Percentiles rank a stretch among this genome's conserved stretches.
These are phyloP conservation scores for Arthrobotrys sphaeroides DNA, from an alignment of 2,329 filamentous ascomycete species.

Conservation along the genomic window DNA sequence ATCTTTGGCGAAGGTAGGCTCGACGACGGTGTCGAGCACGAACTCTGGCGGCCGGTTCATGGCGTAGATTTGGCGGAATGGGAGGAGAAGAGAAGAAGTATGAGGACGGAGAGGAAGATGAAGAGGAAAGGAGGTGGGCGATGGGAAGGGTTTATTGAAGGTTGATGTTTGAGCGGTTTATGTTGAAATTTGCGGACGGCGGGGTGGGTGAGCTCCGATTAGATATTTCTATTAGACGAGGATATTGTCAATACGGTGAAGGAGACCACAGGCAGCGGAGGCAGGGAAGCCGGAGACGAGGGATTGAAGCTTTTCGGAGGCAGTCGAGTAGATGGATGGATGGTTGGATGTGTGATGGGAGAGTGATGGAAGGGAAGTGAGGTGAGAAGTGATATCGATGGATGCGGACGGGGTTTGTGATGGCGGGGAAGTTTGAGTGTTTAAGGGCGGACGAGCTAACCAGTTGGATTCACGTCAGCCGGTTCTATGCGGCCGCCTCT, in stretches of 20 bases:
- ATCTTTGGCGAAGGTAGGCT: conserved; percentile 87
- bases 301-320: neutral
- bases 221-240: no score
- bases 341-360: no score
- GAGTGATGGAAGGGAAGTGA: neutral
- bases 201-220: conserved; percentile 20
- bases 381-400: neutral
- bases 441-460: neutral
- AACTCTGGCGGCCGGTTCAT: conserved; percentile 85
- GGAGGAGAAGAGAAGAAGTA: conserved; percentile 48
- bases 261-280: conserved; percentile 44
- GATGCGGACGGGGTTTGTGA: neutral
- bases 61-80: conserved; percentile 53
- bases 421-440: conserved; percentile 8
- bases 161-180: conserved; percentile 12
- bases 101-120: conserved; percentile 27
- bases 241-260: conserved; percentile 49
- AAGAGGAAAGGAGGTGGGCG: neutral
- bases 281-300: neutral
- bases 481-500: conserved; percentile 38
- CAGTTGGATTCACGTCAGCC: conserved; percentile 29
- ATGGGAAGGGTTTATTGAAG: no score
- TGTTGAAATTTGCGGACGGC: conserved; percentile 8
- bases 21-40: conserved; percentile 91
- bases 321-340: neutral